phyloP scores from a whole-genome alignment of 306 rosid genomes.

The Vachellia collinsii region DNA sequence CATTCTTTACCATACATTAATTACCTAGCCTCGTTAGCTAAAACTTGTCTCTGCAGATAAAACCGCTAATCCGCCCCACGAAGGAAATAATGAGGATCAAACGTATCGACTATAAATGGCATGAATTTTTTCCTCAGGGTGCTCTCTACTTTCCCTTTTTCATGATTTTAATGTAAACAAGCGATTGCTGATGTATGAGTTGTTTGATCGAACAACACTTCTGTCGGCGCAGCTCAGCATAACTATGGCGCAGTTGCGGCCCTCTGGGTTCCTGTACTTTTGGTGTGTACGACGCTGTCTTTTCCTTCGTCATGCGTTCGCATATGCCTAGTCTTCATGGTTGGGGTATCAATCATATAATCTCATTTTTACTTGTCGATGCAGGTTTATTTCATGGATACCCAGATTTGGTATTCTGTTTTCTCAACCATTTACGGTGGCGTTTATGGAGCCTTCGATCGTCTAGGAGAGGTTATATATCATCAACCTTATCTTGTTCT shows the following conservation, averaged over 20 bases:
- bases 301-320: constrained; percentile 36
- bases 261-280: constrained; percentile 82
- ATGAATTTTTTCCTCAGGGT: constrained; percentile 90
- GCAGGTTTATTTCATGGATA: constrained; percentile 96
- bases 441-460: constrained; percentile 89
- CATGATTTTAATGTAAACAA: constrained; percentile 13
- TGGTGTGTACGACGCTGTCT: constrained; percentile 59
- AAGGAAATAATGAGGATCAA: constrained; percentile 77
- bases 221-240: constrained; percentile 60
- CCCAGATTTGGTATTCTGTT: constrained; percentile 93
- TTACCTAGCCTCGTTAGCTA: constrained; percentile 22
- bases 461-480: constrained; percentile 96
- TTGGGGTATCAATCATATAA: constrained; percentile 37
- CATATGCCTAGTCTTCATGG: constrained; percentile 23
- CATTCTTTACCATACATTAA: constrained; percentile 16
- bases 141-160: constrained; percentile 36
- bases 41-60: constrained; percentile 60
- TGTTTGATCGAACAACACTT: constrained; percentile 39
- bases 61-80: constrained; percentile 87
- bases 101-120: constrained; percentile 73
- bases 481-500: constrained; percentile 14
- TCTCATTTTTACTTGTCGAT: constrained; percentile 32
- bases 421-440: constrained; percentile 88
- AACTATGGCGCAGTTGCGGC: constrained; percentile 78
- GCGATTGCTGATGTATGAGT: constrained; percentile 15